phyloP scores from a whole-genome alignment of 306 rosid species.

The Ammopiptanthus mongolicus region DNA sequence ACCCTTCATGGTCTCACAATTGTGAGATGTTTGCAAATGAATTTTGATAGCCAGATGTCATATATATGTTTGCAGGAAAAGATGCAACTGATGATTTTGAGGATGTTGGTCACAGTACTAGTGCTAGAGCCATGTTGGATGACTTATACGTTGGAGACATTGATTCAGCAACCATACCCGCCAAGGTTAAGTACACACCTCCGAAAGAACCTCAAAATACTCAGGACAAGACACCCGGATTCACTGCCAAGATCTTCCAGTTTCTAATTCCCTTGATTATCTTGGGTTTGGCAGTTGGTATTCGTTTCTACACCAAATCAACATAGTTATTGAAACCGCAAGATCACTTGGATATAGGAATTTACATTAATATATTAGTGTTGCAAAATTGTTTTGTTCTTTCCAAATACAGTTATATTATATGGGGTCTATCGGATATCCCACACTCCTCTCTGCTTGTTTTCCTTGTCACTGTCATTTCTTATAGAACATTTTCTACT shows the following conservation, averaged over 20 bases:
- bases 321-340: slow-evolving; percentile 10
- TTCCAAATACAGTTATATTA: slow-evolving; percentile 6
- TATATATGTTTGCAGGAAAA: slow-evolving; percentile 42
- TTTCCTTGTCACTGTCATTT: slow-evolving; percentile 7
- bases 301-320: slow-evolving; percentile 53
- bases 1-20: neutral
- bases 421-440: neutral
- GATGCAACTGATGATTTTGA: slow-evolving; percentile 81
- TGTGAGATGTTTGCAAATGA: neutral
- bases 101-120: slow-evolving; percentile 70
- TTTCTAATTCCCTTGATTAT: slow-evolving; percentile 61
- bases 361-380: neutral
- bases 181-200: slow-evolving; percentile 37
- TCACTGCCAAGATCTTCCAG: slow-evolving; percentile 55
- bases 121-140: slow-evolving; percentile 63
- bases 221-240: slow-evolving; percentile 46
- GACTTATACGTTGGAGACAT: slow-evolving; percentile 63
- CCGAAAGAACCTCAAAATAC: slow-evolving; percentile 52
- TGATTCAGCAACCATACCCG: slow-evolving; percentile 40
- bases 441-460: neutral
- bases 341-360: neutral
- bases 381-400: slow-evolving; percentile 3
- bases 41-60: neutral
- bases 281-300: slow-evolving; percentile 55
- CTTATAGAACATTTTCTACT: neutral